phyloP scores from a whole-genome alignment of 179 eudicot genomes.

The Spergularia azorica region DNA sequence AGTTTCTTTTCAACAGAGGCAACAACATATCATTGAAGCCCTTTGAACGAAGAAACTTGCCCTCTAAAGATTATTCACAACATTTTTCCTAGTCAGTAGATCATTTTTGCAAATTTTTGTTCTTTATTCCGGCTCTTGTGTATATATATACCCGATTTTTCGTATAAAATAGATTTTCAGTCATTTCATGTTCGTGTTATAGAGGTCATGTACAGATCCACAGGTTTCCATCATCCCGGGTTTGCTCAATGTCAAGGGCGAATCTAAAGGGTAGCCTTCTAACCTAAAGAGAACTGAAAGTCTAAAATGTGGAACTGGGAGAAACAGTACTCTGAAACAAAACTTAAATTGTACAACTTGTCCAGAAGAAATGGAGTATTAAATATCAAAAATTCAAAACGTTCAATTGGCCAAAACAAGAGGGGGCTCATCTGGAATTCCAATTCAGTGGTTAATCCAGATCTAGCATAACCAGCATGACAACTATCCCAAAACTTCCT shows the following conservation, averaged over 20 bases:
- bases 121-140: conserved; percentile 11
- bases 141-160: conserved; percentile 37
- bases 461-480: neutral
- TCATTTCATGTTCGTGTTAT: neutral
- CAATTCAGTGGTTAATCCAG: conserved; percentile 7
- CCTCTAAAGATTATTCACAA: neutral
- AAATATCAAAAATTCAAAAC: neutral
- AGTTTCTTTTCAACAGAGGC: conserved; percentile 42
- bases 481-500: conserved; percentile 26
- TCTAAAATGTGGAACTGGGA: neutral
- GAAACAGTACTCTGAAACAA: conserved; percentile 1
- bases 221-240: too few relatives aligned
- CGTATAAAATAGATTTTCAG: neutral
- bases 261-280: too few relatives aligned
- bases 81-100: neutral
- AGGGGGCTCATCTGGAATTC: conserved; percentile 9
- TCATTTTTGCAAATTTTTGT: neutral
- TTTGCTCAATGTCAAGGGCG: too few relatives aligned
- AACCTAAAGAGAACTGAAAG: neutral
- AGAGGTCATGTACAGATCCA: neutral
- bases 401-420: neutral
- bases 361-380: neutral
- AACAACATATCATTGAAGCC: conserved; percentile 13
- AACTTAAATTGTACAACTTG: neutral
- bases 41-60: conserved; percentile 11